These are phyloP conservation scores for Fusarium brevicatenulatum DNA, from an alignment of 2,329 filamentous ascomycete species.

Conservation along the genomic window DNA sequence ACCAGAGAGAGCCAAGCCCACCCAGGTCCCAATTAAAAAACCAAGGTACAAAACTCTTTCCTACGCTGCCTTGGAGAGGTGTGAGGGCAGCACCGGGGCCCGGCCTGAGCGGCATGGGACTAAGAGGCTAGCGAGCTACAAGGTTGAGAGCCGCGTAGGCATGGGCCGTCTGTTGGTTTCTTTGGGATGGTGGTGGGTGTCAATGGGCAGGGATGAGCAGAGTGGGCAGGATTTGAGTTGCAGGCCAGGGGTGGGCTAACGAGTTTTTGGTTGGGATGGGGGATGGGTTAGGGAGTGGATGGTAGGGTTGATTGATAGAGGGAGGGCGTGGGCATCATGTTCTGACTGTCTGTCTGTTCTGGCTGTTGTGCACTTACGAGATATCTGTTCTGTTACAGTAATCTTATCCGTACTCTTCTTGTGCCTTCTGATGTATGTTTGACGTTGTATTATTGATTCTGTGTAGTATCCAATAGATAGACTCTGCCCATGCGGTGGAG, in stretches of 20 bases:
- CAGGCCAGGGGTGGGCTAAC: constrained; percentile 31
- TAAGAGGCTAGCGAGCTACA: constrained; percentile 38
- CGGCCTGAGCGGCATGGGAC: constrained; percentile 43
- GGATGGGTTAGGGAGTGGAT: constrained; percentile 15
- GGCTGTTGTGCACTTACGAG: constrained; percentile 24
- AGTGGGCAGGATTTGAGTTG: constrained; percentile 36
- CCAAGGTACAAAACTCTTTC: constrained; percentile 26
- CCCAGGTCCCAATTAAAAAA: constrained; percentile 24
- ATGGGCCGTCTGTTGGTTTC: constrained; percentile 39
- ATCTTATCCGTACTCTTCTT: background rate
- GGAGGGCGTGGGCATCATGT: constrained; percentile 29
- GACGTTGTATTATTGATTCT: background rate
- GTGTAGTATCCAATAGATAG: constrained; percentile 8
- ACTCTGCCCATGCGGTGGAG: constrained; percentile 2
- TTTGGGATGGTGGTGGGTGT: constrained; percentile 33
- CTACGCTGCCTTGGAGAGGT: constrained; percentile 27
- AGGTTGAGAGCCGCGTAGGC: constrained; percentile 46
- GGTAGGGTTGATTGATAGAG: constrained; percentile 6
- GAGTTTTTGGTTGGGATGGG: constrained; percentile 11
- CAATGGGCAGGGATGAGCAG: constrained; percentile 30
- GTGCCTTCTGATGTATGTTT: background rate
- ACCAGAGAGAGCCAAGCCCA: background rate
- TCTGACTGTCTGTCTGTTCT: background rate
- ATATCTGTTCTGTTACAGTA: constrained; percentile 1
- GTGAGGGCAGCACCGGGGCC: constrained; percentile 37